Evolutionary conservation across 106 monocot species (phyloP).

Genomic region (Gastrodia elata): DNA sequence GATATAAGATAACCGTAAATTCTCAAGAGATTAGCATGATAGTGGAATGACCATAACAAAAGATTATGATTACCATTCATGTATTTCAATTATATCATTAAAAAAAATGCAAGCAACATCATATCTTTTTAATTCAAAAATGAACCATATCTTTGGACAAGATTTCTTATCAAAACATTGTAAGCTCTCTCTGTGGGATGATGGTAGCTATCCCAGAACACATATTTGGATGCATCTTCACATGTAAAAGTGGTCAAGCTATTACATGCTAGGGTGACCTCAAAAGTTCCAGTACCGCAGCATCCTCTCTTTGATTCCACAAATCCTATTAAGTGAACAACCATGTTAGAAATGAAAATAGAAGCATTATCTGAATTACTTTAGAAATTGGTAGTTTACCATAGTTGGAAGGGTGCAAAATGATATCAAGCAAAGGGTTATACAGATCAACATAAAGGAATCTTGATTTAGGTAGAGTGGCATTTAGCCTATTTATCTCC

Average conservation of each 20-base stretch:
- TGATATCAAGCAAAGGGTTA: slow-evolving; percentile 34
- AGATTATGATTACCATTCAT: no score
- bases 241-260: slow-evolving; percentile 20
- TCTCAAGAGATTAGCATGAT: no score
- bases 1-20: no score
- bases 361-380: neutral
- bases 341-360: neutral
- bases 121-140: neutral
- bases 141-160: slow-evolving; percentile 17
- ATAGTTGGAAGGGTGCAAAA: slow-evolving; percentile 24
- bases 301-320: slow-evolving; percentile 32
- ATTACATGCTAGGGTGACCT: slow-evolving; percentile 24
- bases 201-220: slow-evolving; percentile 40
- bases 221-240: slow-evolving; percentile 27
- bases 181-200: slow-evolving; percentile 34
- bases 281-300: slow-evolving; percentile 36
- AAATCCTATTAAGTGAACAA: slow-evolving; percentile 18
- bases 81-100: no score
- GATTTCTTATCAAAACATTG: slow-evolving; percentile 15
- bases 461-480: slow-evolving; percentile 6
- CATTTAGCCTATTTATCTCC: slow-evolving; percentile 17
- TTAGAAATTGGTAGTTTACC: slow-evolving; percentile 33
- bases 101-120: no score
- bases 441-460: slow-evolving; percentile 43
- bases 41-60: no score